Conservation (phyloP, 208 protist species). For the Wallacemonas sp. region DNA sequence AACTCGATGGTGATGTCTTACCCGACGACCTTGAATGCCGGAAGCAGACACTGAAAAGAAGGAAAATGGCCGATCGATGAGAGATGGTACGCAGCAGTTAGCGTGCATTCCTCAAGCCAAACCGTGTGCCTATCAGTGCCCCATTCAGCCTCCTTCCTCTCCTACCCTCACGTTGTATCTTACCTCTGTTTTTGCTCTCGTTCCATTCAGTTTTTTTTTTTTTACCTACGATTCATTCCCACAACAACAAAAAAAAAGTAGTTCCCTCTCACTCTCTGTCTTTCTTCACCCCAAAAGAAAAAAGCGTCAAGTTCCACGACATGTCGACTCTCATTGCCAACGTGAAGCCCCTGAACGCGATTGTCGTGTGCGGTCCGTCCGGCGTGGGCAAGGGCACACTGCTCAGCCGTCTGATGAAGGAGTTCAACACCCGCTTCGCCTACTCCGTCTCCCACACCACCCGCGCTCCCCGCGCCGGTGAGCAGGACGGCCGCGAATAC, state of each 20-base stretch:
- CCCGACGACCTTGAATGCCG: too few species aligned
- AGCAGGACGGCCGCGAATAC: slow-evolving; percentile 92
- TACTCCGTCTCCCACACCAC: slow-evolving; percentile 95
- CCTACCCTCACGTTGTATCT: slow-evolving; percentile 14
- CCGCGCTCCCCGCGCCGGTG: slow-evolving; percentile 77
- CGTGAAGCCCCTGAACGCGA: slow-evolving; percentile 55
- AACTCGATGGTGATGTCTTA: background rate
- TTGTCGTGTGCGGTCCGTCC: slow-evolving; percentile 91
- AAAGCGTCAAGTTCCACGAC: background rate
- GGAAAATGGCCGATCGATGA: background rate
- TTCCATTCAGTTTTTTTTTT: slow-evolving; percentile 10
- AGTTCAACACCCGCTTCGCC: slow-evolving; percentile 75
- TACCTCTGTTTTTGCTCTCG: slow-evolving; percentile 7
- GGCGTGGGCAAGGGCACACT: slow-evolving; percentile 95
- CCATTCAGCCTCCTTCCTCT: slow-evolving; percentile 17
- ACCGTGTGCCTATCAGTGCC: too few species aligned
- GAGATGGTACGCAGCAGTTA: too few species aligned
- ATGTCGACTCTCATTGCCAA: slow-evolving; percentile 7
- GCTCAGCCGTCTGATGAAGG: slow-evolving; percentile 73
- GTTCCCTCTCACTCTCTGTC: background rate
- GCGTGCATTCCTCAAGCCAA: too few species aligned
- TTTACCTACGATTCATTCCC: background rate
- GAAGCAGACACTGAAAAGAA: background rate
- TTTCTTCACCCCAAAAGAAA: slow-evolving; percentile 3
- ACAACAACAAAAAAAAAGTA: slow-evolving; percentile 4